These are phyloP conservation scores for Crucihimalaya himalaica DNA, from an alignment of 345 rosid species.

Conservation along the genomic window DNA sequence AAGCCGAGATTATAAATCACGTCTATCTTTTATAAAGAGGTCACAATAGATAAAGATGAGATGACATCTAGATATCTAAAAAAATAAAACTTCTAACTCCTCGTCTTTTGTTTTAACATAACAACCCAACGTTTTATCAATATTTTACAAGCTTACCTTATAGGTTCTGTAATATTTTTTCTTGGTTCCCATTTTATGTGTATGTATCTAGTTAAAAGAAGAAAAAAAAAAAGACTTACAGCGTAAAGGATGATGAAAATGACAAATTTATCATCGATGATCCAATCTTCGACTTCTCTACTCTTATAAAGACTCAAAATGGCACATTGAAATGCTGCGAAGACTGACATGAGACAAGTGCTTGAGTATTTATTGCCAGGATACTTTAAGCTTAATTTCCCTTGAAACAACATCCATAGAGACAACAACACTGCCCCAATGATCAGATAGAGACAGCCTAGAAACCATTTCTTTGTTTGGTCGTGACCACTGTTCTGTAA, in stretches of 20 bases:
- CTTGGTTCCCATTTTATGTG: neutral
- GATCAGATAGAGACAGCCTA: slow-evolving; percentile 47
- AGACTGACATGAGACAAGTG: slow-evolving; percentile 57
- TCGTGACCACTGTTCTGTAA: slow-evolving; percentile 23
- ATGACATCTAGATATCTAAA: neutral
- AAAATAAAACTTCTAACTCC: neutral
- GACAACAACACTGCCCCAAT: slow-evolving; percentile 45
- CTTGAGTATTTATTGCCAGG: slow-evolving; percentile 56
- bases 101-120: neutral
- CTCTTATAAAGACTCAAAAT: slow-evolving; percentile 44
- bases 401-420: slow-evolving; percentile 60
- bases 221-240: slow-evolving; percentile 38
- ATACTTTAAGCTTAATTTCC: slow-evolving; percentile 46
- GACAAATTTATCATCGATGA: slow-evolving; percentile 49
- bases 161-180: neutral
- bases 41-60: neutral
- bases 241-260: slow-evolving; percentile 44
- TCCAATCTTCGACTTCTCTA: slow-evolving; percentile 48
- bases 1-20: neutral
- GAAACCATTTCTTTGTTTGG: slow-evolving; percentile 47
- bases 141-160: neutral
- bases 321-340: slow-evolving; percentile 59
- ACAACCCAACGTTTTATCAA: neutral
- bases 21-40: neutral
- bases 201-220: neutral